These are phyloP conservation scores for Triticum urartu DNA, from an alignment of 176 grass and related monocot genomes.

Conservation along the genomic window DNA sequence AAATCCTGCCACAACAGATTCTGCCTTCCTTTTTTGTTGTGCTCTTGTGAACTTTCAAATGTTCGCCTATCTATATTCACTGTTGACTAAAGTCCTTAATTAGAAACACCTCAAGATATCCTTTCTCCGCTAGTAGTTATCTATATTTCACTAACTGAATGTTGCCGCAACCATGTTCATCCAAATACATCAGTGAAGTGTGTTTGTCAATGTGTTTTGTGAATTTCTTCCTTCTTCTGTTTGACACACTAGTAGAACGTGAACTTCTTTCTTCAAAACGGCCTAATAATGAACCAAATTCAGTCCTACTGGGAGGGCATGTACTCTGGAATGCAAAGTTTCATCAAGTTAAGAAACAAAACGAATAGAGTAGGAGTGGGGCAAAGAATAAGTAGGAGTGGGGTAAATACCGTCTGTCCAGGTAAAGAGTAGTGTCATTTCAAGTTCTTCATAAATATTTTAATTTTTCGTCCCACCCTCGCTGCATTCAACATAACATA, in stretches of 20 bases:
- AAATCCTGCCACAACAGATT: conserved; percentile 56
- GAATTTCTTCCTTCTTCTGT: too few relatives aligned
- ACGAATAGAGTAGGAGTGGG: neutral
- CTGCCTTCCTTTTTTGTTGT: conserved; percentile 54
- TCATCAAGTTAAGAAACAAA: neutral
- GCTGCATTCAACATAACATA: neutral
- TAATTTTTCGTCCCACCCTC: neutral
- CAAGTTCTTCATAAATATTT: too few relatives aligned
- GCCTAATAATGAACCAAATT: neutral
- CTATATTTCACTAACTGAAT: too few relatives aligned
- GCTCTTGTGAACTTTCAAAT: conserved; percentile 58
- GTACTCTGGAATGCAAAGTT: neutral
- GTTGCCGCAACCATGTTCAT: too few relatives aligned
- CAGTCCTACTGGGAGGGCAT: neutral
- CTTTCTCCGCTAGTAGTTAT: too few relatives aligned
- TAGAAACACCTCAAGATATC: too few relatives aligned
- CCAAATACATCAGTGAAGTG: too few relatives aligned
- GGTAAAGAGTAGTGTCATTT: too few relatives aligned
- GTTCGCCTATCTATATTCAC: conserved; percentile 52
- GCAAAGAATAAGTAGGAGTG: neutral
- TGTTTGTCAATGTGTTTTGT: too few relatives aligned
- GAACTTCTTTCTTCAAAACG: neutral
- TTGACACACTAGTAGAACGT: too few relatives aligned
- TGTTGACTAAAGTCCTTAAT: conserved; percentile 14
- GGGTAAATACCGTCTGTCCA: too few relatives aligned